phyloP scores from a whole-genome alignment of 176 grass and related monocot genomes.

The Alopecurus myosuroides region DNA sequence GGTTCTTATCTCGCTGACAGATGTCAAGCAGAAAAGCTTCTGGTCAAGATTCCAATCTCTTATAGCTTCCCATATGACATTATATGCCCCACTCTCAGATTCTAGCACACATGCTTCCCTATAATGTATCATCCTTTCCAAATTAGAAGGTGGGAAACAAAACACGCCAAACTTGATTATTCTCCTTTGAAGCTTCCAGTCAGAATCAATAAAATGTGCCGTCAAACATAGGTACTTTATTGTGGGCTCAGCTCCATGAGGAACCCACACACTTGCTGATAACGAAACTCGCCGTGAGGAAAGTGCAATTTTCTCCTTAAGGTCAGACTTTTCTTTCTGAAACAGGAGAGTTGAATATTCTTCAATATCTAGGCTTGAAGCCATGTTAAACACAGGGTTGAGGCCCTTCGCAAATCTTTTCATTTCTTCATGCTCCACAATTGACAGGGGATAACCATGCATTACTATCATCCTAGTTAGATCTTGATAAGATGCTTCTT shows the following conservation, averaged over 20 bases:
- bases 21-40: slow-evolving; percentile 43
- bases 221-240: slow-evolving; percentile 47
- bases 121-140: slow-evolving; percentile 43
- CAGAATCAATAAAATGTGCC: slow-evolving; percentile 37
- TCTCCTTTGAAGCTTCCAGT: slow-evolving; percentile 52
- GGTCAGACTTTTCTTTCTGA: slow-evolving; percentile 52
- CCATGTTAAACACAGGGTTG: slow-evolving; percentile 48
- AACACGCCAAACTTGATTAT: slow-evolving; percentile 53
- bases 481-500: slow-evolving; percentile 45
- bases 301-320: slow-evolving; percentile 45
- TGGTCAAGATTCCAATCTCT: slow-evolving; percentile 55
- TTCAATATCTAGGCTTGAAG: slow-evolving; percentile 45
- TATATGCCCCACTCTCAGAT: slow-evolving; percentile 30
- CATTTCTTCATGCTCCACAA: slow-evolving; percentile 56
- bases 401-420: slow-evolving; percentile 45
- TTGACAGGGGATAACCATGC: slow-evolving; percentile 50
- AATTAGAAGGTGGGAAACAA: slow-evolving; percentile 26
- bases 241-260: slow-evolving; percentile 31
- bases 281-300: slow-evolving; percentile 38
- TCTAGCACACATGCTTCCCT: slow-evolving; percentile 37
- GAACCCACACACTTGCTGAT: slow-evolving; percentile 42
- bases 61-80: slow-evolving; percentile 51
- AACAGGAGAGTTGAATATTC: slow-evolving; percentile 43
- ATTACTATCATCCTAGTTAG: slow-evolving; percentile 42
- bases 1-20: slow-evolving; percentile 27